These are phyloP conservation scores for Annulohypoxylon nitens DNA, from an alignment of 495 filamentous ascomycete species.

Conservation along the genomic window DNA sequence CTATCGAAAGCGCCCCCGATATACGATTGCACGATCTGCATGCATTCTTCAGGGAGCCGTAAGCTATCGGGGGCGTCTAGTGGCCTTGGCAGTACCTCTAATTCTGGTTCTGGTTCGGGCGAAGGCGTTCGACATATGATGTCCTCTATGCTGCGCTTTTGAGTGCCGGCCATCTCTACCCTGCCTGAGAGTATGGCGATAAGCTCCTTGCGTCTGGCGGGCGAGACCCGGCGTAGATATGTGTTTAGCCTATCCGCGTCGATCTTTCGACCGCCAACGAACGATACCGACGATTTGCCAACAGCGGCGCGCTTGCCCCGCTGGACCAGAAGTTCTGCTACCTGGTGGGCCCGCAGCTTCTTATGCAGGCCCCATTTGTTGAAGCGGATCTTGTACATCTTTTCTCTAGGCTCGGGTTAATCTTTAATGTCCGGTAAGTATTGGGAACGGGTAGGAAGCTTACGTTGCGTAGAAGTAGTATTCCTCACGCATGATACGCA, in stretches of 20 bases:
- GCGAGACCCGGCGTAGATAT: constrained; percentile 37
- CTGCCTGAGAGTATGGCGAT: constrained; percentile 28
- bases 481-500: constrained; percentile 46
- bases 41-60: constrained; percentile 44
- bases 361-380: constrained; percentile 47
- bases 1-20: constrained; percentile 40
- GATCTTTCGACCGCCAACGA: constrained; percentile 61
- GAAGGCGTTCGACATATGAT: constrained; percentile 46
- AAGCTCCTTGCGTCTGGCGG: constrained; percentile 31
- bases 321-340: constrained; percentile 42
- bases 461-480: constrained; percentile 49
- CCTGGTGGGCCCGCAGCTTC: constrained; percentile 41
- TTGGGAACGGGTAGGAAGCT: not conserved
- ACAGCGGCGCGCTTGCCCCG: constrained; percentile 35
- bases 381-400: constrained; percentile 48
- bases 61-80: constrained; percentile 41
- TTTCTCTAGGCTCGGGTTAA: constrained; percentile 33
- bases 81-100: constrained; percentile 18
- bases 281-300: constrained; percentile 57
- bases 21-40: constrained; percentile 44
- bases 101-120: constrained; percentile 29
- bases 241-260: constrained; percentile 53
- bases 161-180: not conserved
- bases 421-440: not conserved
- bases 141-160: constrained; percentile 35